Evolutionary conservation across 257 asterid species (phyloP).

Genomic region (Nemophila menziesii): DNA sequence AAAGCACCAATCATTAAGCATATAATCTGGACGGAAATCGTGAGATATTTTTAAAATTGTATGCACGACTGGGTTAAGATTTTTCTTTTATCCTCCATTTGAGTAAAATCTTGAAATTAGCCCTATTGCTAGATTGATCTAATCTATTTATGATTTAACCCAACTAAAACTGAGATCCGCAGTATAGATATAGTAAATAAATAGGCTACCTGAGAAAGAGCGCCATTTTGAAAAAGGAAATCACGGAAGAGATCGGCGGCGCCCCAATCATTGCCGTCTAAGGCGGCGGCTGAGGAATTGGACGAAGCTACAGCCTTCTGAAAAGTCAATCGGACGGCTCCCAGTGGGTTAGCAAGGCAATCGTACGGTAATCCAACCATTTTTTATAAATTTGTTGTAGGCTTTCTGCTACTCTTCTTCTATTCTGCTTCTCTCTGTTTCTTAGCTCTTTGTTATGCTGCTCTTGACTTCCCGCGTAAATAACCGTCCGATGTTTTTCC

Average conservation of each 20-base stretch:
- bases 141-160: not conserved
- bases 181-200: not conserved
- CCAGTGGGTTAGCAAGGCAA: constrained; percentile 78
- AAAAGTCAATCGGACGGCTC: constrained; percentile 80
- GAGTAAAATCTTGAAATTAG: not conserved
- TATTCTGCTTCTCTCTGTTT: not conserved
- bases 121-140: not conserved
- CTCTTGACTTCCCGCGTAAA: constrained; percentile 12
- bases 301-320: constrained; percentile 54
- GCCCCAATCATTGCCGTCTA: constrained; percentile 84
- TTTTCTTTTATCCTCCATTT: too few relatives aligned
- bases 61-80: too few relatives aligned
- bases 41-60: too few relatives aligned
- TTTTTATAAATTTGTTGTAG: not conserved
- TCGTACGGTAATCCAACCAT: constrained; percentile 85
- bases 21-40: too few relatives aligned
- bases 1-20: too few relatives aligned
- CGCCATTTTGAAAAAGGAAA: constrained; percentile 51
- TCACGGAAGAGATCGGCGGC: constrained; percentile 53
- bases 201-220: constrained; percentile 47
- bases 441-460: not conserved
- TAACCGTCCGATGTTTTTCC: constrained; percentile 13
- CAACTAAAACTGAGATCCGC: too few relatives aligned
- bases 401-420: too few relatives aligned
- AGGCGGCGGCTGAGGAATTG: constrained; percentile 28